Percentiles rank a stretch among this genome's conserved stretches.
These are phyloP conservation scores for Euphorbia pulcherrima DNA, from an alignment of 345 rosid genomes.

Conservation along the genomic window DNA sequence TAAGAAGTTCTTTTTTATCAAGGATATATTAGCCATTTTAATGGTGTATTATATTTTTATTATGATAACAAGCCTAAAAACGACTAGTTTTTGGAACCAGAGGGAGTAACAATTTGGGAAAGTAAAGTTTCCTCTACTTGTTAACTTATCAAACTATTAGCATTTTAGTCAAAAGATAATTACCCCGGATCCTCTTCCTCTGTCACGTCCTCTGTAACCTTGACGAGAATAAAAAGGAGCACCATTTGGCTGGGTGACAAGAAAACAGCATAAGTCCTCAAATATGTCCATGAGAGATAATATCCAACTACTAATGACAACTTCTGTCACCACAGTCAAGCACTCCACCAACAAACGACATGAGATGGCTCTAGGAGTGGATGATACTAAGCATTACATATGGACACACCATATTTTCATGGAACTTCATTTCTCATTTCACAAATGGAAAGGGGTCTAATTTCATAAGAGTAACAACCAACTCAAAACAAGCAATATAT, in stretches of 20 bases:
- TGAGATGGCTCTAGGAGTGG: neutral
- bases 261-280: neutral
- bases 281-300: neutral
- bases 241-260: slow-evolving; percentile 51
- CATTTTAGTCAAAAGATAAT: neutral
- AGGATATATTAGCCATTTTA: too few relatives aligned
- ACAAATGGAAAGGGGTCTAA: neutral
- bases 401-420: neutral
- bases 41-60: too few relatives aligned
- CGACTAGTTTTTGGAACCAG: too few relatives aligned
- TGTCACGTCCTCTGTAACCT: slow-evolving; percentile 65
- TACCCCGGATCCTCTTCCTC: slow-evolving; percentile 96
- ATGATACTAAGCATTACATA: neutral
- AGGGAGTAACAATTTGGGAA: too few relatives aligned
- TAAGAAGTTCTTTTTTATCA: too few relatives aligned
- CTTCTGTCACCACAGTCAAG: neutral
- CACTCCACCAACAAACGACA: neutral
- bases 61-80: too few relatives aligned
- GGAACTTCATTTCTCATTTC: neutral
- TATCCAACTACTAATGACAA: neutral
- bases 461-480: neutral
- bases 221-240: slow-evolving; percentile 47
- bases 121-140: neutral
- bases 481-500: neutral
- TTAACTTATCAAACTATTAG: neutral